A percentile compares a stretch with the other conserved stretches of the same genome.
phyloP scores from a whole-genome alignment of 2,329 filamentous ascomycete species.

The Apiospora malaysiana region DNA sequence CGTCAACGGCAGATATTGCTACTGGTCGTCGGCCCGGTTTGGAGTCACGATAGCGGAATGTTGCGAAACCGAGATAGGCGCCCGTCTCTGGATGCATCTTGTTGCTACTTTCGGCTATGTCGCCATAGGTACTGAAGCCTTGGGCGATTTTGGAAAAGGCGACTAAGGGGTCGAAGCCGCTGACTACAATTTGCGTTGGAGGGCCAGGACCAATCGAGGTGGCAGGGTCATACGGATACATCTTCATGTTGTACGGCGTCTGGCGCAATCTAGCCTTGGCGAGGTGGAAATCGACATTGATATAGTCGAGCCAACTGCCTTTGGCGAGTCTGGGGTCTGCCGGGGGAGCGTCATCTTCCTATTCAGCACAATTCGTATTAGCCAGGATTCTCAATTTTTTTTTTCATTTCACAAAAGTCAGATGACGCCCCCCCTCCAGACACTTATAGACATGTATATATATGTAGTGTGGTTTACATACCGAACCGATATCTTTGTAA shows the following conservation, averaged over 20 bases:
- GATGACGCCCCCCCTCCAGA: slow-evolving; percentile 66
- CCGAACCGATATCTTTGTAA: slow-evolving; percentile 69
- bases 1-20: slow-evolving; percentile 73
- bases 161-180: slow-evolving; percentile 92
- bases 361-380: slow-evolving; percentile 60
- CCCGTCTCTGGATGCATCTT: slow-evolving; percentile 95
- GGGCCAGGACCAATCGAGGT: slow-evolving; percentile 89
- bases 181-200: slow-evolving; percentile 88
- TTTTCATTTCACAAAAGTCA: slow-evolving; percentile 43
- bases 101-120: slow-evolving; percentile 89
- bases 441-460: slow-evolving; percentile 35
- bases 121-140: slow-evolving; percentile 80
- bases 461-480: slow-evolving; percentile 60
- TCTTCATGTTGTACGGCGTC: slow-evolving; percentile 79
- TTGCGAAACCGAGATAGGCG: slow-evolving; percentile 91
- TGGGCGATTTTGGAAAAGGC: slow-evolving; percentile 78
- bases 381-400: slow-evolving; percentile 48
- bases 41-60: slow-evolving; percentile 84
- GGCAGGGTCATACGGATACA: slow-evolving; percentile 80
- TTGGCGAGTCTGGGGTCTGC: slow-evolving; percentile 82
- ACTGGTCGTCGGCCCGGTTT: slow-evolving; percentile 58
- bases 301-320: slow-evolving; percentile 69
- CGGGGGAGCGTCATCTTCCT: slow-evolving; percentile 81
- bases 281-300: slow-evolving; percentile 72
- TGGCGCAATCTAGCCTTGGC: slow-evolving; percentile 74